Evolutionary conservation across 75 land plant species (phyloP).

Genomic region (Cryptomeria japonica): DNA sequence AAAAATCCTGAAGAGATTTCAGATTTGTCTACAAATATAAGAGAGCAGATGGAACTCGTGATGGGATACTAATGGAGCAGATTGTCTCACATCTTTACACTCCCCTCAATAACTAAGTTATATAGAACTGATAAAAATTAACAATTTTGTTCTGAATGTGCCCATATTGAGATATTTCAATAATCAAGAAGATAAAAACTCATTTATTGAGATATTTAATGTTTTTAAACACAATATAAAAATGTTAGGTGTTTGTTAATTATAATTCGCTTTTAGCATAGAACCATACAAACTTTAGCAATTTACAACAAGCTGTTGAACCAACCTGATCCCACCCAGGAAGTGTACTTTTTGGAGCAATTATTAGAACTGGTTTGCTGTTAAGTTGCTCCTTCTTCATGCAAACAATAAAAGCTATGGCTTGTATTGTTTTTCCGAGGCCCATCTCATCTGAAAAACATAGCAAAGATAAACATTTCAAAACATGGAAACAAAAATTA

Average conservation of each 20-base stretch:
- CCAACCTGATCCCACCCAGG: conserved; percentile 42
- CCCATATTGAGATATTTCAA: not conserved
- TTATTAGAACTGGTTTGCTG: conserved; percentile 36
- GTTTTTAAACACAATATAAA: too few relatives aligned
- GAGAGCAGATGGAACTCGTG: too few relatives aligned
- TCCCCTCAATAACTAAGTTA: not conserved
- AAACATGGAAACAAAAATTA: conserved; percentile 10
- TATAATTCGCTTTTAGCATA: not conserved
- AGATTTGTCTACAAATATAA: too few relatives aligned
- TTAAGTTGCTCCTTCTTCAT: conserved; percentile 25
- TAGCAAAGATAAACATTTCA: not conserved
- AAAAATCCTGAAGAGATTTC: too few relatives aligned
- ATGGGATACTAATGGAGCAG: not conserved
- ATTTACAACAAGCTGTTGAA: not conserved
- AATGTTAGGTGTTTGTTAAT: not conserved
- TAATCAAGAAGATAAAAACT: not conserved
- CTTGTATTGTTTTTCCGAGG: conserved; percentile 43
- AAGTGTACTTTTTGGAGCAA: conserved; percentile 49
- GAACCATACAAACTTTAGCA: not conserved
- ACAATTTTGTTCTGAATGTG: not conserved
- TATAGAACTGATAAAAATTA: not conserved
- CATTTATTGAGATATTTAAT: too few relatives aligned
- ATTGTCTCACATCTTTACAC: not conserved
- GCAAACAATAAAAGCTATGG: conserved; percentile 29
- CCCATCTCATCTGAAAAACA: conserved; percentile 47